Conservation (phyloP, 2,329 filamentous ascomycete genomes). For the Colletotrichum filicis region DNA sequence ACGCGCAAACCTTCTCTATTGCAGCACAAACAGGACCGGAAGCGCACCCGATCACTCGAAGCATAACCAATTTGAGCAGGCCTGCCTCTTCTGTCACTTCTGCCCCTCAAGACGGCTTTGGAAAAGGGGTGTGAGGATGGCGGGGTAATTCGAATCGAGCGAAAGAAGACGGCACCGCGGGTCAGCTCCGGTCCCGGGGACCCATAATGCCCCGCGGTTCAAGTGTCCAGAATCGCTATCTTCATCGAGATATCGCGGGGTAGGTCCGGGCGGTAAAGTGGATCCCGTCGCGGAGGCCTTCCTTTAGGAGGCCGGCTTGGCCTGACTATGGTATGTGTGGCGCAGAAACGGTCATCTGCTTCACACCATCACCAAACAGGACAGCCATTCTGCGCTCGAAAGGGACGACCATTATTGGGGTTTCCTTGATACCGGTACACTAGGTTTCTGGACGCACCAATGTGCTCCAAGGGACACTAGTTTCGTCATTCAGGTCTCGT, state of each 20-base stretch:
- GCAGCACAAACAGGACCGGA: not conserved
- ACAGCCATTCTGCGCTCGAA: too few relatives aligned
- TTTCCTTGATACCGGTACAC: too few relatives aligned
- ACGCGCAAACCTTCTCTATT: not conserved
- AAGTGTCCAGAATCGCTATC: not conserved
- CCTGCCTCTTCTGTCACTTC: slow-evolving; percentile 12
- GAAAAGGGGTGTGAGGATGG: not conserved
- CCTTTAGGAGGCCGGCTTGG: not conserved
- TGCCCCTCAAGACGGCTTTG: not conserved
- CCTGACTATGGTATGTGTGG: too few relatives aligned
- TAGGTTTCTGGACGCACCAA: too few relatives aligned
- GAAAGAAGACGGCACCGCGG: not conserved
- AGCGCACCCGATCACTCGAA: not conserved
- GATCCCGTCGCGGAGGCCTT: slow-evolving; percentile 9
- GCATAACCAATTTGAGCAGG: not conserved
- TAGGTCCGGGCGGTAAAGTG: slow-evolving; percentile 1
- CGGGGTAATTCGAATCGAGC: slow-evolving; percentile 1
- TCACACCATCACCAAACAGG: too few relatives aligned
- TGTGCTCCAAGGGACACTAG: too few relatives aligned
- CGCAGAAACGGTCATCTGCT: too few relatives aligned
- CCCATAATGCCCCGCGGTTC: not conserved
- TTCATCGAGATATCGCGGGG: not conserved
- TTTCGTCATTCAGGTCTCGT: too few relatives aligned
- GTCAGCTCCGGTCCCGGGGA: not conserved
- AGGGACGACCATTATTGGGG: too few relatives aligned